Conservation (phyloP, 2,329 filamentous ascomycete genomes). For the Pseudocercospora ulei region DNA sequence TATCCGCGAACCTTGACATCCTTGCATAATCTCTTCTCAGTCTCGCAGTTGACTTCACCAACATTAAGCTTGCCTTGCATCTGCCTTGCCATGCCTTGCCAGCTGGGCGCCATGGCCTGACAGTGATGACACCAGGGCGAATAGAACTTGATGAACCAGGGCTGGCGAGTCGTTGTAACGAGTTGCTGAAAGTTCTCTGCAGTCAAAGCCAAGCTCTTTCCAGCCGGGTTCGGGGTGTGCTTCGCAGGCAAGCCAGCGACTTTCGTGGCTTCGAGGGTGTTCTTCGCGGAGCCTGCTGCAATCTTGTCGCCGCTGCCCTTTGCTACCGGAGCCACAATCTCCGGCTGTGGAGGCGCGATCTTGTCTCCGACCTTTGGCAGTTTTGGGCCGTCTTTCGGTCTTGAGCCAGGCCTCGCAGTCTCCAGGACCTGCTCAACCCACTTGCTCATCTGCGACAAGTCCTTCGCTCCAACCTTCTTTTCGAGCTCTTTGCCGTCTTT, state of each 20-base stretch:
- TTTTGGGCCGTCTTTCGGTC: slow-evolving; percentile 56
- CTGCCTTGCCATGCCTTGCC: slow-evolving; percentile 79
- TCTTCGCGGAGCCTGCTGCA: slow-evolving; percentile 34
- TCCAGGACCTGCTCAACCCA: slow-evolving; percentile 71
- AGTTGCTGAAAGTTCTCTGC: slow-evolving; percentile 76
- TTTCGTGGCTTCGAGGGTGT: slow-evolving; percentile 40
- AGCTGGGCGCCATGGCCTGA: slow-evolving; percentile 80
- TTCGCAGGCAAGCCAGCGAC: slow-evolving; percentile 41
- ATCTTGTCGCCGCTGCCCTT: slow-evolving; percentile 27
- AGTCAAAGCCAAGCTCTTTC: slow-evolving; percentile 63
- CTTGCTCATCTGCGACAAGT: slow-evolving; percentile 55
- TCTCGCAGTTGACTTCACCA: slow-evolving; percentile 92
- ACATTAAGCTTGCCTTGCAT: slow-evolving; percentile 85
- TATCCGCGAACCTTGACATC: slow-evolving; percentile 71
- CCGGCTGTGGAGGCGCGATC: slow-evolving; percentile 28
- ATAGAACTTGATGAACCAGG: slow-evolving; percentile 99
- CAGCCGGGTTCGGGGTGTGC: slow-evolving; percentile 60
- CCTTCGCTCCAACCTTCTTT: slow-evolving; percentile 55
- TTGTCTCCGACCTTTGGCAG: slow-evolving; percentile 62
- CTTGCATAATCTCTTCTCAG: slow-evolving; percentile 79
- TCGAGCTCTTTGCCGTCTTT: slow-evolving; percentile 64
- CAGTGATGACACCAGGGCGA: slow-evolving; percentile 96
- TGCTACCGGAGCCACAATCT: slow-evolving; percentile 27
- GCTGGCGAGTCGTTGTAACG: slow-evolving; percentile 77
- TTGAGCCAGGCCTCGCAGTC: slow-evolving; percentile 66